phyloP scores from a whole-genome alignment of 2,329 filamentous ascomycete genomes.

The Sordariomycetes sp. region DNA sequence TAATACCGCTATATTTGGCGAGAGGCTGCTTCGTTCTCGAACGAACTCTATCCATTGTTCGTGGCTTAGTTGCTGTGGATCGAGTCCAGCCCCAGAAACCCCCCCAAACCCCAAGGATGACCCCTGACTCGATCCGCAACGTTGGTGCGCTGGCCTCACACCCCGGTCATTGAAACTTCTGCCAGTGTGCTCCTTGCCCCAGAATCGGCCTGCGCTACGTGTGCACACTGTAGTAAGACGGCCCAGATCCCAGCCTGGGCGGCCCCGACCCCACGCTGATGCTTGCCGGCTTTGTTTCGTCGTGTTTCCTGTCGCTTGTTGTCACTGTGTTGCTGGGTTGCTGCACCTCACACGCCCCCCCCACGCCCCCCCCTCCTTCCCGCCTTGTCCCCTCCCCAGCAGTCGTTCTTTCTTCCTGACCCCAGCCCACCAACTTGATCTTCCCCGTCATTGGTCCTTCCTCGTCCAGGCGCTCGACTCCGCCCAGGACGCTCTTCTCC shows the following conservation, averaged over 20 bases:
- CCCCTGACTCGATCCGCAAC: not conserved
- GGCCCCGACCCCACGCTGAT: not conserved
- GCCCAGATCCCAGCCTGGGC: not conserved
- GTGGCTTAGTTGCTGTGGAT: not conserved
- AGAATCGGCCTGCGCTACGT: not conserved
- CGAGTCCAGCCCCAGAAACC: not conserved
- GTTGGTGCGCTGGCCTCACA: not conserved
- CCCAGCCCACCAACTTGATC: not conserved
- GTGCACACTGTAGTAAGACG: not conserved
- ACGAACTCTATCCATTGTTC: too few relatives aligned
- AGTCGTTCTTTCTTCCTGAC: not conserved
- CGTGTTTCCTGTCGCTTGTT: constrained; percentile 4
- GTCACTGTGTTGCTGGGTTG: not conserved
- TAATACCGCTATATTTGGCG: too few relatives aligned
- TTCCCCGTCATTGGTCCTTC: not conserved
- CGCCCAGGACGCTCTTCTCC: not conserved
- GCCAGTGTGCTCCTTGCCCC: not conserved
- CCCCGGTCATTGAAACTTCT: not conserved
- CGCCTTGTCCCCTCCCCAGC: not conserved
- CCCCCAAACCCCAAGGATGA: not conserved
- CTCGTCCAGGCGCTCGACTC: not conserved
- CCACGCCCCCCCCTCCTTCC: not conserved
- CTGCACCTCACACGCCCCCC: not conserved
- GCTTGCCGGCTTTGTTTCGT: constrained; percentile 1
- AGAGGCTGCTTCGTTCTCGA: too few relatives aligned